Conservation (phyloP, 2,329 filamentous ascomycete species). For the Colletotrichum sp. region DNA sequence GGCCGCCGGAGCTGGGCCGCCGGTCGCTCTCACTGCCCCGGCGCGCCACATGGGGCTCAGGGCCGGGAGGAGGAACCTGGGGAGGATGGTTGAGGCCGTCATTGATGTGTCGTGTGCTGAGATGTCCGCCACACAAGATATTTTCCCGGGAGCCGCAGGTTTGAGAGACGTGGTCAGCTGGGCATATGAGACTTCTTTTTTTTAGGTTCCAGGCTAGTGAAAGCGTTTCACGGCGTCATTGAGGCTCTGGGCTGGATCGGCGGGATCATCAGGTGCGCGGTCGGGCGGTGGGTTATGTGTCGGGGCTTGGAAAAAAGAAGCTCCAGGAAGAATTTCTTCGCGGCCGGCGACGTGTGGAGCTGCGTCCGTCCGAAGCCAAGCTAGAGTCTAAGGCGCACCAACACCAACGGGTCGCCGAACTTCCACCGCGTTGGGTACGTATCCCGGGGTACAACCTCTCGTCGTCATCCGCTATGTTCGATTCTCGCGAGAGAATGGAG, state of each 20-base stretch:
- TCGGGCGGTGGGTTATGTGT: neutral
- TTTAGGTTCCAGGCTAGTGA: neutral
- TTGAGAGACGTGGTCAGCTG: constrained; percentile 6
- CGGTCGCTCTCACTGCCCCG: constrained; percentile 26
- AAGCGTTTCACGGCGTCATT: constrained; percentile 18
- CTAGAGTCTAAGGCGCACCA: neutral
- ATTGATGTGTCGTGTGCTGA: constrained; percentile 30
- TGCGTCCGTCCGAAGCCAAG: neutral
- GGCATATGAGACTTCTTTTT: neutral
- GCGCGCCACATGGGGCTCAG: constrained; percentile 60
- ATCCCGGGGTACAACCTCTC: neutral
- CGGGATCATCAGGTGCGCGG: constrained; percentile 10
- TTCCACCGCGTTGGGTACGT: constrained; percentile 5
- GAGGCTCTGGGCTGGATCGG: constrained; percentile 5
- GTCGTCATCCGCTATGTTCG: neutral
- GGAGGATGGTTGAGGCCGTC: constrained; percentile 59
- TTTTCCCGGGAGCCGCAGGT: neutral
- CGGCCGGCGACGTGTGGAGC: neutral
- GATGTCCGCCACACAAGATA: neutral
- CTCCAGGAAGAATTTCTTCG: constrained; percentile 15
- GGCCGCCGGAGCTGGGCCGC: constrained; percentile 24
- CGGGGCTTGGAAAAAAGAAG: constrained; percentile 16
- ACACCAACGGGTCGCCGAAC: neutral
- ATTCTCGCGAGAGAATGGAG: neutral
- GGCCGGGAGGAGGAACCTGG: constrained; percentile 71